Evolutionary conservation across 371 early-diverging fungal genomes (phyloP).

Genomic region (Entomophthora muscae): DNA sequence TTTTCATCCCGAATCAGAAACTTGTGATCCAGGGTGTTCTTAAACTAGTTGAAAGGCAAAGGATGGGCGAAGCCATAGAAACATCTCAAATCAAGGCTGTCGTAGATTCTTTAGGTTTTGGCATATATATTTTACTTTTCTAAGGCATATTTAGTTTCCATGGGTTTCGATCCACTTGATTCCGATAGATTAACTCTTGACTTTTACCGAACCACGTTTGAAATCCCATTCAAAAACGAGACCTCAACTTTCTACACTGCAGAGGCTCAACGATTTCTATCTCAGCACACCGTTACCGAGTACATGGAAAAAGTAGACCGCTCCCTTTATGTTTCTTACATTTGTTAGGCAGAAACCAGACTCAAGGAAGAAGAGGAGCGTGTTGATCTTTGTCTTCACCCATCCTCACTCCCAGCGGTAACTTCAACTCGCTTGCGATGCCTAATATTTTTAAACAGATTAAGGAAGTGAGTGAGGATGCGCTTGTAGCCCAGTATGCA

Average conservation of each 20-base stretch:
- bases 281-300: conserved; percentile 70
- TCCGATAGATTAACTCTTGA: not conserved
- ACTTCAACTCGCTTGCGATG: conserved; percentile 8
- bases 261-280: conserved; percentile 68
- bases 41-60: conserved; percentile 60
- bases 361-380: conserved; percentile 78
- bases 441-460: conserved; percentile 18
- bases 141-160: not conserved
- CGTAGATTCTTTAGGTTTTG: conserved; percentile 68
- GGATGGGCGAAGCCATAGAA: conserved; percentile 80
- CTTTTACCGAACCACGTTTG: conserved; percentile 56
- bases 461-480: conserved; percentile 58
- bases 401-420: conserved; percentile 50
- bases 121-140: not conserved
- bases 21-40: conserved; percentile 69
- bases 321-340: not conserved
- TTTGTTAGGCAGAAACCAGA: conserved; percentile 53
- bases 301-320: conserved; percentile 70
- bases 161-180: not conserved
- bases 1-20: conserved; percentile 59
- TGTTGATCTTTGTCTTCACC: conserved; percentile 71
- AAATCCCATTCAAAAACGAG: conserved; percentile 55
- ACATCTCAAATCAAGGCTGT: conserved; percentile 68
- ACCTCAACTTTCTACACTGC: conserved; percentile 71
- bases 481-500: conserved; percentile 65